These are phyloP conservation scores for Penstemon barbatus DNA, from an alignment of 257 asterid species.

Conservation along the genomic window DNA sequence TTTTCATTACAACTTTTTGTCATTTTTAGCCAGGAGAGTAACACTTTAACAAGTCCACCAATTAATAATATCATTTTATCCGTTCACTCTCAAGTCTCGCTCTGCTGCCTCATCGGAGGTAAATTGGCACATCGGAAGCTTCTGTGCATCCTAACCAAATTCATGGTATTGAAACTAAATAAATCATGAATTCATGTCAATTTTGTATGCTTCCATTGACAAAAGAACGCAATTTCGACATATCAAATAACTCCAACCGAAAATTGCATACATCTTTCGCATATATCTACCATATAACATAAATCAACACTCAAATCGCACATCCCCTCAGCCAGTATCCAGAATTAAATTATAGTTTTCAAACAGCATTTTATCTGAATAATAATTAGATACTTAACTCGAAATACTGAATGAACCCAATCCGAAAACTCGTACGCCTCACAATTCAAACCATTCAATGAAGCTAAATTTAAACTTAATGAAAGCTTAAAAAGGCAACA, in stretches of 20 bases:
- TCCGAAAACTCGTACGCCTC: not conserved
- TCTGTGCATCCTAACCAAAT: not conserved
- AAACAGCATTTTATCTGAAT: not conserved
- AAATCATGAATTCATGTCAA: not conserved
- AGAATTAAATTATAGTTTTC: not conserved
- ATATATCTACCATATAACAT: not conserved
- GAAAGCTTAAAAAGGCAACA: too few relatives aligned
- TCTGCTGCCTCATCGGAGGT: slow-evolving; percentile 19
- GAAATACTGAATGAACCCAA: not conserved
- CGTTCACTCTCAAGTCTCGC: slow-evolving; percentile 10
- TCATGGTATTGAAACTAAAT: not conserved
- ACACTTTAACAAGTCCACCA: not conserved
- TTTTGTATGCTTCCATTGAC: slow-evolving; percentile 4
- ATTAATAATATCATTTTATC: not conserved
- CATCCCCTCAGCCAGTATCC: not conserved
- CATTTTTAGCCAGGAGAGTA: slow-evolving; percentile 11
- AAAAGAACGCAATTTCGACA: not conserved
- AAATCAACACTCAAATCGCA: not conserved
- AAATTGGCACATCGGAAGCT: slow-evolving; percentile 18
- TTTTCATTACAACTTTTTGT: not conserved
- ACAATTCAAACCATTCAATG: not conserved
- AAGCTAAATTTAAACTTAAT: too few relatives aligned
- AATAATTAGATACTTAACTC: too few relatives aligned
- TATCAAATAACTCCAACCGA: not conserved
- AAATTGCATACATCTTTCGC: not conserved